phyloP scores from a whole-genome alignment of 2,329 filamentous ascomycete species.

The Metarhizium album region DNA sequence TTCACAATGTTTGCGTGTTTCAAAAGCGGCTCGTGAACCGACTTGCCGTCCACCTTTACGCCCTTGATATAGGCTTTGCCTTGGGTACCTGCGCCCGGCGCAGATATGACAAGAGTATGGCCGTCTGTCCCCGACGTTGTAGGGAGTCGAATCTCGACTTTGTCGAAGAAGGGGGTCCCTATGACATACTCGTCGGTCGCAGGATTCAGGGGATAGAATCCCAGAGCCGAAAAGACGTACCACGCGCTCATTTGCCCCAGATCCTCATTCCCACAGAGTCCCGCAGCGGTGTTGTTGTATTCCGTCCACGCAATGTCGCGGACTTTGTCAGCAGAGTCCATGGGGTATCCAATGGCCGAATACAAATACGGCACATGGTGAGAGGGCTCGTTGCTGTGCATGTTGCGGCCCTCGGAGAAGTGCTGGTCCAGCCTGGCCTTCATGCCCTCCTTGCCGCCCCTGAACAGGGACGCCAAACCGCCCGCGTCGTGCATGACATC shows the following conservation, averaged over 20 bases:
- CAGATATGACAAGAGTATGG: slow-evolving; percentile 26
- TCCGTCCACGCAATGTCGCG: slow-evolving; percentile 15
- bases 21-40: slow-evolving; percentile 23
- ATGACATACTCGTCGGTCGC: slow-evolving; percentile 34
- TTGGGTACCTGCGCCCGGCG: slow-evolving; percentile 27
- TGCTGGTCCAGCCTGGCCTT: slow-evolving; percentile 32
- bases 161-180: slow-evolving; percentile 35
- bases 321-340: slow-evolving; percentile 25
- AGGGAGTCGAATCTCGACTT: slow-evolving; percentile 27
- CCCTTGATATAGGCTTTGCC: slow-evolving; percentile 26
- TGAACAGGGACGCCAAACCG: slow-evolving; percentile 30
- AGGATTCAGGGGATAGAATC: slow-evolving; percentile 36
- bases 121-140: slow-evolving; percentile 11
- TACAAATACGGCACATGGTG: slow-evolving; percentile 38
- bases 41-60: slow-evolving; percentile 28
- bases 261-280: slow-evolving; percentile 36
- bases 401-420: slow-evolving; percentile 33
- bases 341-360: slow-evolving; percentile 29
- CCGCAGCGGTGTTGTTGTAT: slow-evolving; percentile 34
- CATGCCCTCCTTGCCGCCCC: slow-evolving; percentile 23
- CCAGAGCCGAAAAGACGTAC: slow-evolving; percentile 35
- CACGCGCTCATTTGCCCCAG: slow-evolving; percentile 39
- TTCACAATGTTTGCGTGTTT: slow-evolving; percentile 28
- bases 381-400: slow-evolving; percentile 36
- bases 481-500: slow-evolving; percentile 34